Evolutionary conservation across 2,329 filamentous ascomycete species (phyloP).

Genomic region (Knufia petricola): DNA sequence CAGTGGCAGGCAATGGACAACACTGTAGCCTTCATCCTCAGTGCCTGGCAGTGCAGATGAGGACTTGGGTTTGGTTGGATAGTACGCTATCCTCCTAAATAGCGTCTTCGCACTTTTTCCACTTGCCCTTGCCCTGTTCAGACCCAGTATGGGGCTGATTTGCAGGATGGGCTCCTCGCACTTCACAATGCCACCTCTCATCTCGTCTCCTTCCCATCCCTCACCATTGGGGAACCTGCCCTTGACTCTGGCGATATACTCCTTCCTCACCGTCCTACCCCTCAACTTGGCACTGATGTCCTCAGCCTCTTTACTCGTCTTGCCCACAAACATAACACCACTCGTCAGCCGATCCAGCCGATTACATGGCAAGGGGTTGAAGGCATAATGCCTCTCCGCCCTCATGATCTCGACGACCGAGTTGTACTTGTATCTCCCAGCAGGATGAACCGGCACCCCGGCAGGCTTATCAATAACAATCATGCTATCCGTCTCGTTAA

Average conservation of each 20-base stretch:
- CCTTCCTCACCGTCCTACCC: constrained; percentile 76
- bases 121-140: constrained; percentile 88
- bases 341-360: constrained; percentile 88
- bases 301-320: constrained; percentile 71
- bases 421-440: constrained; percentile 92
- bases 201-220: constrained; percentile 17
- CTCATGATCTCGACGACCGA: constrained; percentile 89
- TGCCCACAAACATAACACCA: constrained; percentile 96
- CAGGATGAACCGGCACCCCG: constrained; percentile 88
- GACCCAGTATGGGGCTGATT: constrained; percentile 86
- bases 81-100: constrained; percentile 88
- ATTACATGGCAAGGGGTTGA: constrained; percentile 67
- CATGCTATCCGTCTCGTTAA: constrained; percentile 87
- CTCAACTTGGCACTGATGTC: constrained; percentile 66
- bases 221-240: constrained; percentile 74
- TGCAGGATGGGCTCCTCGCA: constrained; percentile 90
- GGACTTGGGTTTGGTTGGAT: constrained; percentile 45
- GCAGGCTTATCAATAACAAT: constrained; percentile 96
- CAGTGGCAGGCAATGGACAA: constrained; percentile 85
- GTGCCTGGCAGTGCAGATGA: constrained; percentile 28
- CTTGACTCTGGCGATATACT: constrained; percentile 85
- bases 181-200: constrained; percentile 55
- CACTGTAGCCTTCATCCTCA: constrained; percentile 67
- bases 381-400: constrained; percentile 53
- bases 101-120: constrained; percentile 85